phyloP scores from a whole-genome alignment of 2,329 filamentous ascomycete genomes.

The Nemania serpens region DNA sequence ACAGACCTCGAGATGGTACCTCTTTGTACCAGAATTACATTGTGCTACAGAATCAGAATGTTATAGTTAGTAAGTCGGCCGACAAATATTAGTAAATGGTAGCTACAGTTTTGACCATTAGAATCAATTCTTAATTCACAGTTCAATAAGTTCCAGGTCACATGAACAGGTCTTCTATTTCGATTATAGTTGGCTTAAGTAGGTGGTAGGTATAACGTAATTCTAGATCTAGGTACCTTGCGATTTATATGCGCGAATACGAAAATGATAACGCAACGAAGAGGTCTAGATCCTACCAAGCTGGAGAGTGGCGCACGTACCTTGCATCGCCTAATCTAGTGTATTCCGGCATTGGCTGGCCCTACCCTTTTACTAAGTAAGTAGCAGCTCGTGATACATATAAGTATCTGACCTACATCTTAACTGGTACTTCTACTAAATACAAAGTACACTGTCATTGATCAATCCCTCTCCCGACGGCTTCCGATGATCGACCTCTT shows the following conservation, averaged over 20 bases:
- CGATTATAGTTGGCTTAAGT: too few relatives aligned
- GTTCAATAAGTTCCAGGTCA: neutral
- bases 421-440: neutral
- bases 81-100: too few relatives aligned
- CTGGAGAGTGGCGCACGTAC: conserved; percentile 15
- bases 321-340: conserved; percentile 7
- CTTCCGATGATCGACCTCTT: conserved; percentile 8
- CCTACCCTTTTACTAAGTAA: too few relatives aligned
- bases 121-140: too few relatives aligned
- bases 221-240: too few relatives aligned
- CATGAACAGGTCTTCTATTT: neutral
- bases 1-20: too few relatives aligned
- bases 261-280: neutral
- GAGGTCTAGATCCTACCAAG: conserved; percentile 14
- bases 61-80: too few relatives aligned
- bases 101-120: too few relatives aligned
- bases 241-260: neutral
- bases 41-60: too few relatives aligned
- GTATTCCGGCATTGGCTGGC: conserved; percentile 2
- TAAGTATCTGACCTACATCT: conserved; percentile 14
- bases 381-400: neutral
- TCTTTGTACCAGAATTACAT: too few relatives aligned
- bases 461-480: neutral
- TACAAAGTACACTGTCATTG: neutral
- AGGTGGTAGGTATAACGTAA: too few relatives aligned